phyloP scores from a whole-genome alignment of 2,329 filamentous ascomycete genomes.

The Microdochium bolleyi region DNA sequence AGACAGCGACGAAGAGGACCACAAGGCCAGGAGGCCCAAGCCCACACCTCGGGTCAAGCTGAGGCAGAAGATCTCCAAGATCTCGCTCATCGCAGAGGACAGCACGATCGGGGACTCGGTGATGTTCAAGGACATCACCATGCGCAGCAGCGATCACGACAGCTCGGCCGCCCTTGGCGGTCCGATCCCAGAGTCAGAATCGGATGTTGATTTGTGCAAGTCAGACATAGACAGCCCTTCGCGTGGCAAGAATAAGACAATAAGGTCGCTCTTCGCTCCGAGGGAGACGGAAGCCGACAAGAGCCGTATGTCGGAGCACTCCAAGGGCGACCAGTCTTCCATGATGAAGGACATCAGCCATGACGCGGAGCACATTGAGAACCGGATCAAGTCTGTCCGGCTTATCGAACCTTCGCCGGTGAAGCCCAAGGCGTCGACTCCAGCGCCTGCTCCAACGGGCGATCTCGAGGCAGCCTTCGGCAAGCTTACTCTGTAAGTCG shows the following conservation, averaged over 20 bases:
- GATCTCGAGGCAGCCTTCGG: not conserved
- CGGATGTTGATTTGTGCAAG: not conserved
- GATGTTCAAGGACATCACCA: not conserved
- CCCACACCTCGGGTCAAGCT: not conserved
- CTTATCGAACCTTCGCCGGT: not conserved
- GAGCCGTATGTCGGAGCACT: not conserved
- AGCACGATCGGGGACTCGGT: not conserved
- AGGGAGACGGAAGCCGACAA: not conserved
- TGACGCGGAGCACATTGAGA: not conserved
- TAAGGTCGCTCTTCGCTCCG: not conserved
- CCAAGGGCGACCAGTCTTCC: not conserved
- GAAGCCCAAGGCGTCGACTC: not conserved
- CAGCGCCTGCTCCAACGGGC: not conserved
- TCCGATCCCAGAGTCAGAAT: not conserved
- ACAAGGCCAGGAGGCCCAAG: not conserved
- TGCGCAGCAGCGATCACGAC: conserved; percentile 3
- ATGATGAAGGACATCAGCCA: not conserved
- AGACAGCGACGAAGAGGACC: not conserved
- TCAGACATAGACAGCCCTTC: not conserved
- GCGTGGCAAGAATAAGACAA: not conserved
- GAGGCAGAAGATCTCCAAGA: not conserved
- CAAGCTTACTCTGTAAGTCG: not conserved
- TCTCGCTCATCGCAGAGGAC: not conserved
- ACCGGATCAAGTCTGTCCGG: not conserved
- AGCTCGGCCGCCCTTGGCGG: conserved; percentile 1